A percentile compares a stretch with the other conserved stretches of the same genome.
These are phyloP conservation scores for Zalerion maritima DNA, from an alignment of 495 filamentous ascomycete genomes.

Conservation along the genomic window DNA sequence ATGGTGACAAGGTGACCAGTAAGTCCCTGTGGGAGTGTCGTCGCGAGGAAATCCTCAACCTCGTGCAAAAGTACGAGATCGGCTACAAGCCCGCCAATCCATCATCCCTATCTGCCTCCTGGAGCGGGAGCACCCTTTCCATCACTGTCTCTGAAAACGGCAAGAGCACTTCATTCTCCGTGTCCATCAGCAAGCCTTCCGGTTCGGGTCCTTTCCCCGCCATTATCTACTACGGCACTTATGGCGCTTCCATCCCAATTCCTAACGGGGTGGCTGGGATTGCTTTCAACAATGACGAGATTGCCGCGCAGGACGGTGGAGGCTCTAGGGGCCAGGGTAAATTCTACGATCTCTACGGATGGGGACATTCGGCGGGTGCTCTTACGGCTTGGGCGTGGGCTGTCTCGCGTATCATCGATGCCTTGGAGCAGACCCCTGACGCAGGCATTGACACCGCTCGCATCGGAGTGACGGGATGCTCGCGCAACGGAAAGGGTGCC, in stretches of 20 bases:
- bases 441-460: slow-evolving; percentile 23
- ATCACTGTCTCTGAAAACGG: slow-evolving; percentile 28
- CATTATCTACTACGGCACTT: slow-evolving; percentile 27
- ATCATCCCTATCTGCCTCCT: slow-evolving; percentile 18
- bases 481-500: slow-evolving; percentile 36
- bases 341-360: slow-evolving; percentile 34
- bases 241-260: slow-evolving; percentile 20
- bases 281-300: slow-evolving; percentile 24
- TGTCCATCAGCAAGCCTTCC: slow-evolving; percentile 21
- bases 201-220: slow-evolving; percentile 25
- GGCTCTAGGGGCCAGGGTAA: slow-evolving; percentile 22
- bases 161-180: slow-evolving; percentile 33
- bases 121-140: slow-evolving; percentile 16
- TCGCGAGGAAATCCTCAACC: slow-evolving; percentile 32
- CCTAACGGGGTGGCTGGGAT: slow-evolving; percentile 27
- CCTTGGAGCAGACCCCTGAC: slow-evolving; percentile 20
- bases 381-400: slow-evolving; percentile 36
- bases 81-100: slow-evolving; percentile 33
- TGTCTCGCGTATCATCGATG: slow-evolving; percentile 32
- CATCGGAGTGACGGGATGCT: slow-evolving; percentile 34
- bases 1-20: slow-evolving; percentile 28
- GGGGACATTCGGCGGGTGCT: slow-evolving; percentile 18
- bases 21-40: slow-evolving; percentile 36
- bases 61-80: slow-evolving; percentile 38
- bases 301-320: slow-evolving; percentile 17